These are phyloP conservation scores for Termitomyces sp. DNA, from an alignment of 768 basidiomycete genomes.

Conservation along the genomic window DNA sequence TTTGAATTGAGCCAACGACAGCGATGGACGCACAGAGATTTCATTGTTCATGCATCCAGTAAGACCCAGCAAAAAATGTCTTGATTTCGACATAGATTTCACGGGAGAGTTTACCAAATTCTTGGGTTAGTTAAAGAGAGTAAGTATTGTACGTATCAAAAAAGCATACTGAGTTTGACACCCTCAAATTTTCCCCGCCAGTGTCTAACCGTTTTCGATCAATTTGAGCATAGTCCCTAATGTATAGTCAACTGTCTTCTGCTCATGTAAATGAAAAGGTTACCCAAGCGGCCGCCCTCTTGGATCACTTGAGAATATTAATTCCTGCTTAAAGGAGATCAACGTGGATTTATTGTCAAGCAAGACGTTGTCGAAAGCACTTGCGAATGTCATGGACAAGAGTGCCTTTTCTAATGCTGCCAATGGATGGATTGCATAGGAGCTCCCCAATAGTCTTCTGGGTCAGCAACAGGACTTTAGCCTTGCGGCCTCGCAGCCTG, in stretches of 20 bases:
- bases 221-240: slow-evolving; percentile 86
- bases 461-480: slow-evolving; percentile 76
- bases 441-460: slow-evolving; percentile 81
- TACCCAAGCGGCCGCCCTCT: slow-evolving; percentile 89
- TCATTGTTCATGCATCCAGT: slow-evolving; percentile 64
- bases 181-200: slow-evolving; percentile 56
- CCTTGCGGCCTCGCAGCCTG: slow-evolving; percentile 89
- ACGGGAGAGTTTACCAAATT: slow-evolving; percentile 77
- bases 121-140: slow-evolving; percentile 30
- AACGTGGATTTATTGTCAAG: not conserved
- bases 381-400: slow-evolving; percentile 90
- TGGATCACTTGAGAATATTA: slow-evolving; percentile 79
- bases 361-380: slow-evolving; percentile 37
- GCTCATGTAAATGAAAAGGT: slow-evolving; percentile 16
- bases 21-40: slow-evolving; percentile 76
- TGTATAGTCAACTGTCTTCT: not conserved
- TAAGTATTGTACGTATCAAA: not conserved
- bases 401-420: slow-evolving; percentile 89
- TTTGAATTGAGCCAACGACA: slow-evolving; percentile 71
- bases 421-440: slow-evolving; percentile 91
- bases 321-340: slow-evolving; percentile 58
- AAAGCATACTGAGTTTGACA: slow-evolving; percentile 57
- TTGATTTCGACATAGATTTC: slow-evolving; percentile 88
- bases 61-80: slow-evolving; percentile 81
- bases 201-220: slow-evolving; percentile 79